Conservation (phyloP, 1,139 yeast species). For the Magnusiomyces fungicola region DNA sequence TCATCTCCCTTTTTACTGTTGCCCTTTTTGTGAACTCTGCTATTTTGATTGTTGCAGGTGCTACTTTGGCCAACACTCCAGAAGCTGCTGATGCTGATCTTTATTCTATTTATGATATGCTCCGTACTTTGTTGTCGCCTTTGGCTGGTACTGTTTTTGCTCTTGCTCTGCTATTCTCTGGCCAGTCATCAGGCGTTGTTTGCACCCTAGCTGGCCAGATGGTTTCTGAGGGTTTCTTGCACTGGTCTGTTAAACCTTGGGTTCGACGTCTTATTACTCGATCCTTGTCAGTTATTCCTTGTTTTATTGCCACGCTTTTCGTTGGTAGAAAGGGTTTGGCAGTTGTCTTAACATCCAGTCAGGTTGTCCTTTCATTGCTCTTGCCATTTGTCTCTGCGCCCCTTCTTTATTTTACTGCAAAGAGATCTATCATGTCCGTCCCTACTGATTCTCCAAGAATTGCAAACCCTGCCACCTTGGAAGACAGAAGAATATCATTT, state of each 20-base stretch:
- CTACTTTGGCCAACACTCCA: constrained; percentile 53
- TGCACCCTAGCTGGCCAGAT: constrained; percentile 86
- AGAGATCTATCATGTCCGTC: constrained; percentile 70
- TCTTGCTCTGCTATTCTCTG: constrained; percentile 66
- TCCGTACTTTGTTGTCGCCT: constrained; percentile 52
- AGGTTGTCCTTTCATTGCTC: constrained; percentile 76
- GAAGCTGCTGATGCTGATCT: constrained; percentile 69
- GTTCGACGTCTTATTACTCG: constrained; percentile 64
- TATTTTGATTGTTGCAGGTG: constrained; percentile 67
- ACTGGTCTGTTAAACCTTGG: constrained; percentile 76
- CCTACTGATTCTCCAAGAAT: constrained; percentile 19
- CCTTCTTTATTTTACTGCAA: constrained; percentile 72
- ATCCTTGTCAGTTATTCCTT: constrained; percentile 64
- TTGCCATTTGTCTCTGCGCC: constrained; percentile 92
- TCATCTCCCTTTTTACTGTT: constrained; percentile 59
- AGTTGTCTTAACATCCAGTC: constrained; percentile 55
- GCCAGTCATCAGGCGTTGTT: constrained; percentile 79
- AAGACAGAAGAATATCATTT: constrained; percentile 3
- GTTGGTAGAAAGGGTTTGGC: constrained; percentile 62
- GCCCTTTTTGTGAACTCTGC: constrained; percentile 78
- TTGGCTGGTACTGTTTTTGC: constrained; percentile 73
- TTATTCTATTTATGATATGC: constrained; percentile 56
- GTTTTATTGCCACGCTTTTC: constrained; percentile 47
- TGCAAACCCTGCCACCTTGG: not conserved
- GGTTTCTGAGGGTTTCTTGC: constrained; percentile 74